These are phyloP conservation scores for Kwoniella shivajii DNA, from an alignment of 1,284 basidiomycete species.

Conservation along the genomic window DNA sequence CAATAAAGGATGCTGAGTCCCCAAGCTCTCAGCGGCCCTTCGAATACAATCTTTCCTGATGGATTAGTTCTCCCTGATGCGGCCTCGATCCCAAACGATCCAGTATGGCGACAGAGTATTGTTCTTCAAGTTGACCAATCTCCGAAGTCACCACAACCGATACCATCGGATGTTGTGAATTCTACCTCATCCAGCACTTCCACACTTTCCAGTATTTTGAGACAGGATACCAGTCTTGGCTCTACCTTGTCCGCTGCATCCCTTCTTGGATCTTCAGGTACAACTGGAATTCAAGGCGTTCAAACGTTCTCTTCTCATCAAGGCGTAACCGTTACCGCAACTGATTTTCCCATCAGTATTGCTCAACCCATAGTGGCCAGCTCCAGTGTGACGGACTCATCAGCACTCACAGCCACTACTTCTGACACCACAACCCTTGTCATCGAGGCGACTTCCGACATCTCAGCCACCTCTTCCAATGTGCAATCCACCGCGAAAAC, in stretches of 20 bases:
- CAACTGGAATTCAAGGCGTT: too few species aligned
- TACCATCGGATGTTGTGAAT: neutral
- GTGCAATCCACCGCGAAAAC: too few species aligned
- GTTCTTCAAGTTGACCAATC: constrained; percentile 6
- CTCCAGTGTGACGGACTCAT: too few species aligned
- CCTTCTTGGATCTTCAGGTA: neutral
- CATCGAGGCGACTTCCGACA: neutral
- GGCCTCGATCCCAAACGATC: constrained; percentile 5
- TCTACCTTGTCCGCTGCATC: neutral
- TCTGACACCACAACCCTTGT: too few species aligned
- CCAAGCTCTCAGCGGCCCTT: constrained; percentile 6
- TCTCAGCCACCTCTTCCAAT: neutral
- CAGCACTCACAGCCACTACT: too few species aligned
- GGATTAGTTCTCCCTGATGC: constrained; percentile 31
- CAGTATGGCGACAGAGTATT: constrained; percentile 22
- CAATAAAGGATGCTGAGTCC: neutral
- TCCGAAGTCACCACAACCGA: neutral
- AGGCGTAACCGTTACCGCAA: neutral
- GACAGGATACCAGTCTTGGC: too few species aligned
- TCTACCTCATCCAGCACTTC: neutral
- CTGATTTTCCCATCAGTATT: neutral
- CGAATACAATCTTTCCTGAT: constrained; percentile 19
- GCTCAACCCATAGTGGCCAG: too few species aligned
- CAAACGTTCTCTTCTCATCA: neutral
- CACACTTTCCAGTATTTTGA: too few species aligned